Percentiles rank a stretch among this genome's conserved stretches.
phyloP scores from a whole-genome alignment of 805 yeast genomes.

The Candida tammaniensis region DNA sequence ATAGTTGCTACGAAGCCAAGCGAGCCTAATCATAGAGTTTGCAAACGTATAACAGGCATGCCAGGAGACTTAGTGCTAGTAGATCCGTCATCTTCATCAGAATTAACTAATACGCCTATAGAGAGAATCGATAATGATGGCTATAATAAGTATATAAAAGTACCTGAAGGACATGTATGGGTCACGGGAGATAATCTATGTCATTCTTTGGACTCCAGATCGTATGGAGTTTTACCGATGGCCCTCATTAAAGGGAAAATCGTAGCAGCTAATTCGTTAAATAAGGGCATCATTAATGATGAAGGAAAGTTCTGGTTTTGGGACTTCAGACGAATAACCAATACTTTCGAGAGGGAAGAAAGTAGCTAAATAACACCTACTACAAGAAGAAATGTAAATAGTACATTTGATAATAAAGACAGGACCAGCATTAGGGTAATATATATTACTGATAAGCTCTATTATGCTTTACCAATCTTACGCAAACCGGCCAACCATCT shows the following conservation, averaged over 20 bases:
- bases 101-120: slow-evolving; percentile 30
- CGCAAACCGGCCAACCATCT: slow-evolving; percentile 41
- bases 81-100: slow-evolving; percentile 69
- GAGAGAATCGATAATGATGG: slow-evolving; percentile 34
- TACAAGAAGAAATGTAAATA: background rate
- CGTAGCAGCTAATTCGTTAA: slow-evolving; percentile 59
- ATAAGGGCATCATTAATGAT: slow-evolving; percentile 42
- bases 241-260: slow-evolving; percentile 86
- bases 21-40: slow-evolving; percentile 78
- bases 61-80: slow-evolving; percentile 84
- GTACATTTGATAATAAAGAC: background rate
- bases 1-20: slow-evolving; percentile 89
- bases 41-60: slow-evolving; percentile 94
- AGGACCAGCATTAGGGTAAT: background rate
- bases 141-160: slow-evolving; percentile 58
- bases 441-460: background rate
- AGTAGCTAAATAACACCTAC: background rate
- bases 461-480: slow-evolving; percentile 24
- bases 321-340: slow-evolving; percentile 55
- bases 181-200: slow-evolving; percentile 92
- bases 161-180: slow-evolving; percentile 97
- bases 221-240: slow-evolving; percentile 87
- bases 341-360: slow-evolving; percentile 33
- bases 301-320: slow-evolving; percentile 36
- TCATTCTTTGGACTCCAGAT: slow-evolving; percentile 84